Base-by-base conservation (phyloP, 164 flowering plant species). In the Tetracentron sinense region DNA sequence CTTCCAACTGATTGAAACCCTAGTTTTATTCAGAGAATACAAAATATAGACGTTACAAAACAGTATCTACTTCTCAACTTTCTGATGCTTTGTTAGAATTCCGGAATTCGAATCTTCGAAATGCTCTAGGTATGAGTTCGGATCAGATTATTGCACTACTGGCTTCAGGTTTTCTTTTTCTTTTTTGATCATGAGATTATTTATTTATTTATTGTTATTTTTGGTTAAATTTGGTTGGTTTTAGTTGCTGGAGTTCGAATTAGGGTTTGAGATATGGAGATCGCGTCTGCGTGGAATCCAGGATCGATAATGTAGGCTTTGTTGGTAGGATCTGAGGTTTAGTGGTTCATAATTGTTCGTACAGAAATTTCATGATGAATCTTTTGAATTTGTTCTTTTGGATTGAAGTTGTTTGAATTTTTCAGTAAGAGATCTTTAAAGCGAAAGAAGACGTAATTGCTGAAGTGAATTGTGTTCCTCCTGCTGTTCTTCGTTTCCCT, bases 231-330 rank as follows among this genome's bases (percentile, higher is more conserved):
- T 29, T 21, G 50, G 61, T 57, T 31, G 31, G 7, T 57, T 72
- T 25, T 54, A 21, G 58, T 30, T 47, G 52, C 23, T 57, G 58
- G 15, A 56, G 73, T 12, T 65, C 11, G 60, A 64, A 58, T 68
- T 65, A 42, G 65, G 67, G 66, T 69, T 54, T 47, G 42, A 29
- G 54, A 25, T 33, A 56, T 54, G 67, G 52, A 48, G 70, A 69
- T 62, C 69, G 68, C 25, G 69, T 25, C 56, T 33, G 27, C 42
- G 16, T 56, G 61, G 73, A 69, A 25, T 21, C 63, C 47, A 20
- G 72, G 68, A 46, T 67, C 42, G 60, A 68, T 66, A 63, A 64
- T 77, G 77, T 60, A 38, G 68, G 67, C 62, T 21, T 58, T 8
- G 28, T 50, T 50, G 48, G 67, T 50, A 42, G 25, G 66, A 38